Evolutionary conservation across 1,284 basidiomycete genomes (phyloP), one percentile per base, ranked within the genome.

Genomic region (Polyporus tsugae): DNA sequence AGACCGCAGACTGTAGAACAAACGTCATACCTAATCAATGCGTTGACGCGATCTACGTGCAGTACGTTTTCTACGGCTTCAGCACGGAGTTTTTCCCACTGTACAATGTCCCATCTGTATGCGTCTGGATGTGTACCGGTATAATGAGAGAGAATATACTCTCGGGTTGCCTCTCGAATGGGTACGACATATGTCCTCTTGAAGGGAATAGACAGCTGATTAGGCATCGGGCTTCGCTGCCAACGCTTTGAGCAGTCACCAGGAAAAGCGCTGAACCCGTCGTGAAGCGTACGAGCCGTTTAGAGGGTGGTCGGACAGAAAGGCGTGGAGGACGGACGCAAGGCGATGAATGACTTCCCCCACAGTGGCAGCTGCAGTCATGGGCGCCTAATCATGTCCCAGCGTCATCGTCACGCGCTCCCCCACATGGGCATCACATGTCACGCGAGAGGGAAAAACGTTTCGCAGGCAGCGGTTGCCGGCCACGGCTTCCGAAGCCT

Each of bases 101-200:
- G 80, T 10, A 85, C 85, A 62, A 97, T 89, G 78, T 98, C 96
- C 74, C 86, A 84, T 78, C 85, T 90, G 82, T 96, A 97, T n/a
- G 91, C 90, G 74, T 96, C 95, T 0, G 96, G 95, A 76, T 97
- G 94, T n/a, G 90, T 88, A 53, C 93, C 91, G 7, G 87, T 84
- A 78, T 92, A 89, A 61, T 88, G 82, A 0, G 80, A 76, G n/a
- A 85, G 83, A 61, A 98, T 91, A 80, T 96, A 95, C 52, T 84
- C 82, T 53, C 90, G 86, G 0, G 92, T 84, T 6, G 89, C 83
- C 33, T 85, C 80, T 38, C 86, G 85, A 70, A 96, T 82, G 29
- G 89, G 84, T 39, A 91, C 77, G 1, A 84, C 80, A 64, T 87
- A 87, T 0, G 93, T 89, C 77, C 84, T 89, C 82, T 97, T 97